Percentiles rank a stretch among this genome's conserved stretches.
Conservation (phyloP, 2,329 filamentous ascomycete genomes). For the Pseudodiploospora longispora region DNA sequence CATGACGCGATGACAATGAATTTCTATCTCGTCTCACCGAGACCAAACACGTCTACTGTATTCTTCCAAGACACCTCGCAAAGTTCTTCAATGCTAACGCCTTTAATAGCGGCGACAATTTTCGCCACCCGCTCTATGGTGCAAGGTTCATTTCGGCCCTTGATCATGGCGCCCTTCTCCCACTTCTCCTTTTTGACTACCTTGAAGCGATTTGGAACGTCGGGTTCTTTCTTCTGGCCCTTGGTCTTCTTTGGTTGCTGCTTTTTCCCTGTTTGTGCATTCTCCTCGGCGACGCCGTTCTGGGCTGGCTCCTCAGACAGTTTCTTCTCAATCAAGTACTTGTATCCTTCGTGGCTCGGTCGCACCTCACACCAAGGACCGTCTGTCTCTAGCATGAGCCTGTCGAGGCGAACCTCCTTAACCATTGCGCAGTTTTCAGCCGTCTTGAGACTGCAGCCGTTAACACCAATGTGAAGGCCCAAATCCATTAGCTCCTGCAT, state of each 20-base stretch:
- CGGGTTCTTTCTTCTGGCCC: slow-evolving; percentile 52
- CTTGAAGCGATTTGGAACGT: slow-evolving; percentile 66
- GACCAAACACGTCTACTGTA: slow-evolving; percentile 68
- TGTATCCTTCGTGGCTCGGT: slow-evolving; percentile 76
- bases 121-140: slow-evolving; percentile 81
- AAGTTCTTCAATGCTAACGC: slow-evolving; percentile 68
- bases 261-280: slow-evolving; percentile 16
- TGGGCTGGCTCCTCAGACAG: slow-evolving; percentile 15
- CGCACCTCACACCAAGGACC: slow-evolving; percentile 97
- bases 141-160: slow-evolving; percentile 89
- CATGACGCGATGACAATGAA: slow-evolving; percentile 3
- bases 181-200: slow-evolving; percentile 95
- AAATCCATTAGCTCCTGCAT: slow-evolving; percentile 72
- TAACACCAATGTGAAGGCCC: slow-evolving; percentile 87
- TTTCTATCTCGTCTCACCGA: slow-evolving; percentile 34
- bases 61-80: slow-evolving; percentile 82
- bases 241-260: slow-evolving; percentile 36
- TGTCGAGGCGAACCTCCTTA: slow-evolving; percentile 65
- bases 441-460: slow-evolving; percentile 94
- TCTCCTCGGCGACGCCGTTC: slow-evolving; percentile 15
- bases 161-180: slow-evolving; percentile 79
- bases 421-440: slow-evolving; percentile 84
- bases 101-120: slow-evolving; percentile 82
- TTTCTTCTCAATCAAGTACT: slow-evolving; percentile 48
- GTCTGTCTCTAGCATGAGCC: slow-evolving; percentile 91